These are phyloP conservation scores for Lasiodiplodia hormozganensis DNA, from an alignment of 2,329 filamentous ascomycete species.

Conservation along the genomic window DNA sequence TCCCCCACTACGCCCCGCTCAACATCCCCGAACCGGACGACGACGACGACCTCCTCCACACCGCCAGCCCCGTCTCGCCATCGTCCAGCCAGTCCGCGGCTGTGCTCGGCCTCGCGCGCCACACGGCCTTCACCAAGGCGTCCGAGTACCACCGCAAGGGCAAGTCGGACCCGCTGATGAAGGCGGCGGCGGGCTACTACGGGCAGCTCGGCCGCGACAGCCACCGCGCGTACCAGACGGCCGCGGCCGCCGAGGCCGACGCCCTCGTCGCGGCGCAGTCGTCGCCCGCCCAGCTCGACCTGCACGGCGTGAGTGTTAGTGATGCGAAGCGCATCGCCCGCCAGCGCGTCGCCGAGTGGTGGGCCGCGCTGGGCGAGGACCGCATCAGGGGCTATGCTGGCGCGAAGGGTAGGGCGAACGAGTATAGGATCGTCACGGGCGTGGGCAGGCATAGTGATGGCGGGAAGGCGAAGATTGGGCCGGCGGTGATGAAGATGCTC, in stretches of 20 bases:
- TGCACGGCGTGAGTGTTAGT: conserved; percentile 82
- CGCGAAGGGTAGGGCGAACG: conserved; percentile 51
- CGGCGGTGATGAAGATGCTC: conserved; percentile 79
- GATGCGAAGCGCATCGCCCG: conserved; percentile 82
- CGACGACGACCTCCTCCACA: conserved; percentile 32
- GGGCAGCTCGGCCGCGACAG: conserved; percentile 72
- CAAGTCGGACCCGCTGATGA: conserved; percentile 75
- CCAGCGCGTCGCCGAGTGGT: conserved; percentile 74
- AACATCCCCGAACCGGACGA: conserved; percentile 41
- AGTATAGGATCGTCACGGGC: conserved; percentile 82
- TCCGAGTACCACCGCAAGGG: conserved; percentile 64
- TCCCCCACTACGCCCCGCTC: conserved; percentile 54
- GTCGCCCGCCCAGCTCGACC: conserved; percentile 67
- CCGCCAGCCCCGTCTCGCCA: conserved; percentile 37
- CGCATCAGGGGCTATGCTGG: conserved; percentile 56
- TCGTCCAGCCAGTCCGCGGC: conserved; percentile 38
- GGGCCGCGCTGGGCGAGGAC: conserved; percentile 72
- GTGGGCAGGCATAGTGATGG: conserved; percentile 78
- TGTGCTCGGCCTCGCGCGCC: conserved; percentile 55
- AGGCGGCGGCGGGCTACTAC: conserved; percentile 79
- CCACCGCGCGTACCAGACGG: conserved; percentile 62
- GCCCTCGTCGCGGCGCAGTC: conserved; percentile 73
- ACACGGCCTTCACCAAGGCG: conserved; percentile 64
- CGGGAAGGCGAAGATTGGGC: conserved; percentile 77
- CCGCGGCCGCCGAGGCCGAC: conserved; percentile 73